Base-by-base conservation (phyloP, 2,329 filamentous ascomycete genomes). In the Trichoderma brevicompactum region DNA sequence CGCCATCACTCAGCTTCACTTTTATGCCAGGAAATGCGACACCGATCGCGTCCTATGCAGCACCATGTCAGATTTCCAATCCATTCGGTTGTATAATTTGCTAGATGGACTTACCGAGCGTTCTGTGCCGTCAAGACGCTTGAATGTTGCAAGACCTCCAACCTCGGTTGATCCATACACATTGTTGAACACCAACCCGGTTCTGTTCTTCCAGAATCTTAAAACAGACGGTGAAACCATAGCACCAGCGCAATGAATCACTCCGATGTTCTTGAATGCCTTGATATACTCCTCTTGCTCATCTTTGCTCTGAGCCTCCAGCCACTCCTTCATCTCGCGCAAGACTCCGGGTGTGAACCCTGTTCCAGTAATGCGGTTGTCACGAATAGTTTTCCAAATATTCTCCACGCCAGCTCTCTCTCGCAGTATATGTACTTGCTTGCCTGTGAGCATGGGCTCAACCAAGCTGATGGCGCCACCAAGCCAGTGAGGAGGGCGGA, bases 401-500 rank as follows among this genome's bases (percentile, higher is more conserved):
- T 64, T 55, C 0, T 59, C 63, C 0, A 65, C 53, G 2, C 40
- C 44, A 2, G 69, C 64, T 3, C 58, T 43, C 15, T 69, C 64
- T 10, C 63, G 60, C n/a, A 69, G 53, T 0, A 66, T 63, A 38
- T 70, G 65, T 2, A 70, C 13, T 8, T 65, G 65, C 38, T 55
- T 67, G n/a, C 70, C 67, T 7, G 58, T 66, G 19, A 70, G 28
- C n/a, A 66, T 15, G 6, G 67, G 65, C 13, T 59, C 41, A 12
- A 70, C 66, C 2, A 69, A 46, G 28, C 53, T 65, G 4, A 53
- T 46, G 0, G 64, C 23, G 12, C 70, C 69, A 1, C 70, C 69
- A 3, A 69, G 52, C 70, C 70, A 72, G 43, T 71, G 66, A 3
- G 65, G 56, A 2, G 70, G 68, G 2, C 70, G 69, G 50, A 62